These are phyloP conservation scores for Neurospora tetraspora DNA, from an alignment of 495 filamentous ascomycete species.

Conservation along the genomic window DNA sequence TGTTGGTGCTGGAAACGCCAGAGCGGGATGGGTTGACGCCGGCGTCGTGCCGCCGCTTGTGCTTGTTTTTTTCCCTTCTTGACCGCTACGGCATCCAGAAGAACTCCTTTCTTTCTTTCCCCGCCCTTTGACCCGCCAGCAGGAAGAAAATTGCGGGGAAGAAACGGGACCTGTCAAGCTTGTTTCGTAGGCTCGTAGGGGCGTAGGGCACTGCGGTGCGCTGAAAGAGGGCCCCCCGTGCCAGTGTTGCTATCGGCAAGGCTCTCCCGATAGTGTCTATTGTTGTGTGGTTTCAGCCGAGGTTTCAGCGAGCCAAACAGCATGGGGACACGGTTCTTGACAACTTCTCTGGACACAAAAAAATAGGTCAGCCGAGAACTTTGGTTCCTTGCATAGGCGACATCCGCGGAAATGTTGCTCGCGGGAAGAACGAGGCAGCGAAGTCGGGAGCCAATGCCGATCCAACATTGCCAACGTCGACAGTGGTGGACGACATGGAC, in stretches of 20 bases:
- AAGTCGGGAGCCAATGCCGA: slow-evolving; percentile 10
- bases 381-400: neutral
- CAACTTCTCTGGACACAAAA: neutral
- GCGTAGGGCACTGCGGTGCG: neutral
- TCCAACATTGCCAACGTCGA: slow-evolving; percentile 3
- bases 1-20: neutral
- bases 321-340: neutral
- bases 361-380: neutral
- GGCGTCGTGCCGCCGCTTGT: neutral
- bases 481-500: neutral
- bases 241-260: neutral
- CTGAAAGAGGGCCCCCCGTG: neutral
- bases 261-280: neutral
- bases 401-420: slow-evolving; percentile 20
- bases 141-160: neutral
- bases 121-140: neutral
- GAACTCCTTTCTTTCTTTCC: neutral
- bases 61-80: neutral
- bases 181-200: neutral
- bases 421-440: neutral
- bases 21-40: neutral
- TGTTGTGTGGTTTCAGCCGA: neutral
- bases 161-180: neutral
- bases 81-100: neutral
- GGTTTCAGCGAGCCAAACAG: neutral